Base-by-base conservation (phyloP, 1,284 basidiomycete species). In the Fomitopsis pinicola region DNA sequence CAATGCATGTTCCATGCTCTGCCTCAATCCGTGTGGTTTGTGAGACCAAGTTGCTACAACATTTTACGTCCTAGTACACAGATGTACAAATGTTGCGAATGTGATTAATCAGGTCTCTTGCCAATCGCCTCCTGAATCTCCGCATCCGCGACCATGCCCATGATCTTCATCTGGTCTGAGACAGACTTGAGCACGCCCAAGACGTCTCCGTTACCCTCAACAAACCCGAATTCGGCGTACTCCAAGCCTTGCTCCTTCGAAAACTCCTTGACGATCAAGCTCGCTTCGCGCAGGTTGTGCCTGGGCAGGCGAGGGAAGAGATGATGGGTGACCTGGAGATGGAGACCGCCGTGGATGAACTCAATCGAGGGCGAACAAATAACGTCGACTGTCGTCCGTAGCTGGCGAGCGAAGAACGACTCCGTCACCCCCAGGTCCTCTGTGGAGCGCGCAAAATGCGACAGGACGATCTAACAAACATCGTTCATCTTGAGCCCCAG, bases 241-340 rank as follows among this genome's bases (percentile, higher is more conserved):
- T 86, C 82, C 3, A 97, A 77, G 0, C 89, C 92, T 64, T 95
- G 88, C 71, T 96, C 91, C 67, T 83, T 79, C 22, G 94, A 92
- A 68, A 91, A 98, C 63, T 91, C 85, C 72, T 94, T 92, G 58
- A 96, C 94, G 59, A 97, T 78, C 56, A 85, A 66, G 67, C 90
- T 91, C 0, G 95, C 94, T 61, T 85, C 82, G 42, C 88, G 86
- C 57, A 99, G 82, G 72, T 98, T 97, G 80, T 99, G 97, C 33
- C 97, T 82, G 2, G 97, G 97, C 1, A 98, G 80, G 26, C 97
- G 89, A 8, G 97, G 97, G 79, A 98, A 98, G 62, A 98, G 83
- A 75, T 98, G 97, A 72, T 99, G 97, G 5, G 97, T 95, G 44
- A 98, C 95, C 76, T 99, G 97, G 54, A 98, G 87, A 70, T 99